Conservation (phyloP, 2,329 filamentous ascomycete species). For the Ophiocordyceps camponoti-rufipedis region DNA sequence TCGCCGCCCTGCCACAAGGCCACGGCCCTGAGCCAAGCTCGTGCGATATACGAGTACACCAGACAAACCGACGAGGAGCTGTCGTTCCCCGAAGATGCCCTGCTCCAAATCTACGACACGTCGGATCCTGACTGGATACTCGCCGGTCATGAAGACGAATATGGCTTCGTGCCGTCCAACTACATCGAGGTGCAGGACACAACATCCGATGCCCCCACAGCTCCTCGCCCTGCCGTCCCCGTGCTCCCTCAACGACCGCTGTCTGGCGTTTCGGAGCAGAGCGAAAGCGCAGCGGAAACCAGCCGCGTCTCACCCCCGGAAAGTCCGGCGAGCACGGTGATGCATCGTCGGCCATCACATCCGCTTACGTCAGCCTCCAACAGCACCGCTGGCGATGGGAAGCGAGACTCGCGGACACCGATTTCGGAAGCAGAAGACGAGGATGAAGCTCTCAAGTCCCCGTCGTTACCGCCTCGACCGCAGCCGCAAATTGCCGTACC, state of each 20-base stretch:
- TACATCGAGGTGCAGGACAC: slow-evolving; percentile 62
- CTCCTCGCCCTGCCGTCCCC: slow-evolving; percentile 13
- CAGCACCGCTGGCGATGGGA: not conserved
- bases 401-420: not conserved
- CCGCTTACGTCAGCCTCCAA: not conserved
- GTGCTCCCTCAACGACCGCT: slow-evolving; percentile 25
- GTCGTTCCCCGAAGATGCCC: slow-evolving; percentile 79
- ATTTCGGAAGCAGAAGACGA: not conserved
- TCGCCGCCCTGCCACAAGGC: slow-evolving; percentile 26
- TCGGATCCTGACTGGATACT: slow-evolving; percentile 95
- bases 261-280: not conserved
- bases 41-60: slow-evolving; percentile 94
- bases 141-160: slow-evolving; percentile 69
- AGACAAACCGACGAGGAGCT: slow-evolving; percentile 95
- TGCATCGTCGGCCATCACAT: not conserved
- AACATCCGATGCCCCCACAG: slow-evolving; percentile 21
- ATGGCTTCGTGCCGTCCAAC: slow-evolving; percentile 87
- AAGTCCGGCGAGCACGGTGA: not conserved
- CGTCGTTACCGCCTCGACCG: not conserved
- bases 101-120: slow-evolving; percentile 70
- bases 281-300: not conserved
- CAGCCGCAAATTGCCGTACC: not conserved
- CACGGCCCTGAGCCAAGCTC: slow-evolving; percentile 49
- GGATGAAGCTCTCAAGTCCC: not conserved
- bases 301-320: not conserved